Base-by-base conservation (phyloP, 2,329 filamentous ascomycete species). In the Aureobasidium namibiae region DNA sequence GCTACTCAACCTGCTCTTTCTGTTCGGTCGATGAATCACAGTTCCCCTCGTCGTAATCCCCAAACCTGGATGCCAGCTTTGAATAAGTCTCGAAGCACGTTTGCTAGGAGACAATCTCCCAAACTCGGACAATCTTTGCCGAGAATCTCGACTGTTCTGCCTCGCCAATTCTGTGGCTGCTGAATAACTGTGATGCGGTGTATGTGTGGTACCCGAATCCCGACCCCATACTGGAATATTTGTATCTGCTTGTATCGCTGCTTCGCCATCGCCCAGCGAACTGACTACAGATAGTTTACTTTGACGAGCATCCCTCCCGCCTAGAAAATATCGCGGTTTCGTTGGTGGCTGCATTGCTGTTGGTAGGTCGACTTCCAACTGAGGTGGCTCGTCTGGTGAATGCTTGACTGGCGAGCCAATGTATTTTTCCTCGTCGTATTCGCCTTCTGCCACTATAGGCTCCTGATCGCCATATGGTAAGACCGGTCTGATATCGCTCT, bases 161-260 rank as follows among this genome's bases (percentile, higher is more conserved):
- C 57, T 36, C 13, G 72, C 70, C 38, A 76, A 68, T 56, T 74
- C 72, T 16, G 73, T 72, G 5, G 74, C 69, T 14, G 75, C 69
- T 16, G 72, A 75, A 68, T 76, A 76, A 57, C 74, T 76, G 52
- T 75, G 72, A 56, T 73, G 70, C 7, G 74, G 73, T 23, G 67
- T 71, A 61, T 75, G 72, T 33, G 72, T 68, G 2, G 69, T 69
- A 38, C 67, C 65, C 38, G 70, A 67, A 18, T 69, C 67, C 14
- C 68, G 67, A 1, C 73, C 74, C 67, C 67, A 75, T 24, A 72
- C 68, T 10, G 74, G 75, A 18, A 72, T 69, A 23, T 74, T 71
- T 36, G 70, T 68, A 16, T 70, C 68, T n/a, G 69, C 67, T 13
- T 73, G 66, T 29, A 76, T 73, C 24, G 67, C 65, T 29, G 68